Percentiles rank a stretch among this genome's conserved stretches.
These are phyloP conservation scores for Phaseolus coccineus DNA, from an alignment of 331 rosid species.

Conservation along the genomic window DNA sequence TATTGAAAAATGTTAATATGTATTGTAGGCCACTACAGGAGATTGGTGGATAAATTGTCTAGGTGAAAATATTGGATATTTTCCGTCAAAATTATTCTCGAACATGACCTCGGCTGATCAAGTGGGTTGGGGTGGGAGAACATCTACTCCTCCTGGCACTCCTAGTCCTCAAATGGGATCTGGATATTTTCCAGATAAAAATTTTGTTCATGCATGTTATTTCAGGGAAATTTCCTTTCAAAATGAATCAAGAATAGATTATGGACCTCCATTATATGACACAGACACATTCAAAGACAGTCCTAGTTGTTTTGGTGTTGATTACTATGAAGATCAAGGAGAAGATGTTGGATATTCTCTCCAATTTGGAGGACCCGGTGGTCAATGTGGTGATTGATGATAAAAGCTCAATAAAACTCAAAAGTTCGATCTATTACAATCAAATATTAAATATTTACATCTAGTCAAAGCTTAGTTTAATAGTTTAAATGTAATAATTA, in stretches of 20 bases:
- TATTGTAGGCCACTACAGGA: no score
- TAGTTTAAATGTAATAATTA: no score
- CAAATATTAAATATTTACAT: no score
- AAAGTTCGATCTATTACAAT: no score
- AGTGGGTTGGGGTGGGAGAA: slow-evolving; percentile 38
- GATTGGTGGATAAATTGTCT: neutral
- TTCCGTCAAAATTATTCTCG: neutral
- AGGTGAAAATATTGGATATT: neutral
- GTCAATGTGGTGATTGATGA: no score
- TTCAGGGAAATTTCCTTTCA: neutral
- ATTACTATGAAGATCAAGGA: neutral
- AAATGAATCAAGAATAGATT: neutral
- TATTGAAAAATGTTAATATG: no score
- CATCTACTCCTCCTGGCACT: neutral
- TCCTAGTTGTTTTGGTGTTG: slow-evolving; percentile 32
- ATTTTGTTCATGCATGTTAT: neutral
- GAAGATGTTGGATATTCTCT: neutral
- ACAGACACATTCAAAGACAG: fast-evolving
- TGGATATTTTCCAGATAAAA: slow-evolving; percentile 4
- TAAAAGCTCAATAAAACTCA: no score
- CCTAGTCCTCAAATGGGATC: slow-evolving; percentile 33
- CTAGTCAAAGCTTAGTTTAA: no score
- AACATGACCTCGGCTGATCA: neutral
- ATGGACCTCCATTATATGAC: fast-evolving
- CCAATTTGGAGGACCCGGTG: slow-evolving; percentile 15